Conservation (phyloP, 768 basidiomycete genomes). For the Tephrocybe sp. region DNA sequence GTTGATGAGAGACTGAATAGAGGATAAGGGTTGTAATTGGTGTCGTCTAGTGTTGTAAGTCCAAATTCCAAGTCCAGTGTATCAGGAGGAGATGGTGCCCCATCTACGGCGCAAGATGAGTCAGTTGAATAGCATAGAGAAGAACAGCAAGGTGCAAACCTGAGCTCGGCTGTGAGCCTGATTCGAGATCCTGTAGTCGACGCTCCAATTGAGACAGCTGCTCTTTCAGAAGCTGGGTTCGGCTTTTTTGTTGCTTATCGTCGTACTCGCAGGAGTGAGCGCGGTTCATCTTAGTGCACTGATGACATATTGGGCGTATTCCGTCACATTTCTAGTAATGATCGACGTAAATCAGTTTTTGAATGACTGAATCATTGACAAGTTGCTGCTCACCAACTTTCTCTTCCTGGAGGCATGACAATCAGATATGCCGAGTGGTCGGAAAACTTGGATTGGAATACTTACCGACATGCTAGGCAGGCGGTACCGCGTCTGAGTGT, state of each 20-base stretch:
- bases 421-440: not conserved
- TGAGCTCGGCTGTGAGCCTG: conserved; percentile 22
- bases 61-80: conserved; percentile 7
- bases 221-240: conserved; percentile 56
- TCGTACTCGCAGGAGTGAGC: conserved; percentile 55
- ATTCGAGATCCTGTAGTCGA: conserved; percentile 52
- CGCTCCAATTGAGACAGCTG: conserved; percentile 52
- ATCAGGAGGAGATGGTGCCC: conserved; percentile 7
- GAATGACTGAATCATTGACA: not conserved
- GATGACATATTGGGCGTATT: conserved; percentile 50
- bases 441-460: not conserved
- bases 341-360: conserved; percentile 1
- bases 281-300: conserved; percentile 54
- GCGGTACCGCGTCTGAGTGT: conserved; percentile 40
- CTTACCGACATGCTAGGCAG: conserved; percentile 44
- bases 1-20: conserved; percentile 9
- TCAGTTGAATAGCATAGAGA: not conserved
- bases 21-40: not conserved
- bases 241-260: conserved; percentile 56
- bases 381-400: conserved; percentile 36
- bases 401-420: conserved; percentile 30
- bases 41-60: conserved; percentile 3
- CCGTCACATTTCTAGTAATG: conserved; percentile 59
- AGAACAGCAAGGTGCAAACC: not conserved
- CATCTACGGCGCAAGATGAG: not conserved